These are phyloP conservation scores for Ustilago sp. DNA, from an alignment of 1,284 basidiomycete genomes.

Conservation along the genomic window DNA sequence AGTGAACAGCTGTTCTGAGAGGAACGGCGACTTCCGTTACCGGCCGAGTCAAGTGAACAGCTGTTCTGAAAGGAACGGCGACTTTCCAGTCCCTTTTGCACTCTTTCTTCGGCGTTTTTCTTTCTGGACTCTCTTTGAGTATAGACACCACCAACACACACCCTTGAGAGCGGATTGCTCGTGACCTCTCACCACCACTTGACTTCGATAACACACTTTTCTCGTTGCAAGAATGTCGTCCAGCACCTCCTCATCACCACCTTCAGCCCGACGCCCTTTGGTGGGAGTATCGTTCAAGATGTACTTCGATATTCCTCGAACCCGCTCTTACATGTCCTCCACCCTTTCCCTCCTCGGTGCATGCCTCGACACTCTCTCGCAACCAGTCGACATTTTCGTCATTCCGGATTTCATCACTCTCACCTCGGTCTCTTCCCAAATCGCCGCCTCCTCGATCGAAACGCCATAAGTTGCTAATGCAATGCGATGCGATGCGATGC, in stretches of 20 bases:
- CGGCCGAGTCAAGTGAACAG: too few relatives aligned
- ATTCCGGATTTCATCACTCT: constrained; percentile 65
- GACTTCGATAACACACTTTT: neutral
- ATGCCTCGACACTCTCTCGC: constrained; percentile 11
- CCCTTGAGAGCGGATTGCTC: too few relatives aligned
- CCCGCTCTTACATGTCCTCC: constrained; percentile 32
- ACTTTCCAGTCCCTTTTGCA: too few relatives aligned
- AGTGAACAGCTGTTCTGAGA: too few relatives aligned
- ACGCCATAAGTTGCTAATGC: constrained; percentile 71
- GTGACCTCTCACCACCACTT: neutral
- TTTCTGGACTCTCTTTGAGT: too few relatives aligned
- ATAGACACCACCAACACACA: too few relatives aligned
- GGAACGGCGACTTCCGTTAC: too few relatives aligned
- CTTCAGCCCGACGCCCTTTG: constrained; percentile 38
- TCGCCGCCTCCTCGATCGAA: constrained; percentile 50
- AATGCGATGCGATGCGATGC: too few relatives aligned
- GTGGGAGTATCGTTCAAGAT: constrained; percentile 67
- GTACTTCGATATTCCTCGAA: constrained; percentile 64
- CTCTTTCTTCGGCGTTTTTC: too few relatives aligned
- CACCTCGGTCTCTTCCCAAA: constrained; percentile 24
- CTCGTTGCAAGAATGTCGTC: constrained; percentile 11
- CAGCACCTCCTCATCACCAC: neutral
- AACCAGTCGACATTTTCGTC: constrained; percentile 56
- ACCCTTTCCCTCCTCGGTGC: constrained; percentile 30
- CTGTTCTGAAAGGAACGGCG: too few relatives aligned